Base-by-base conservation (phyloP, 805 yeast species). In the Barnettozyma populi region DNA sequence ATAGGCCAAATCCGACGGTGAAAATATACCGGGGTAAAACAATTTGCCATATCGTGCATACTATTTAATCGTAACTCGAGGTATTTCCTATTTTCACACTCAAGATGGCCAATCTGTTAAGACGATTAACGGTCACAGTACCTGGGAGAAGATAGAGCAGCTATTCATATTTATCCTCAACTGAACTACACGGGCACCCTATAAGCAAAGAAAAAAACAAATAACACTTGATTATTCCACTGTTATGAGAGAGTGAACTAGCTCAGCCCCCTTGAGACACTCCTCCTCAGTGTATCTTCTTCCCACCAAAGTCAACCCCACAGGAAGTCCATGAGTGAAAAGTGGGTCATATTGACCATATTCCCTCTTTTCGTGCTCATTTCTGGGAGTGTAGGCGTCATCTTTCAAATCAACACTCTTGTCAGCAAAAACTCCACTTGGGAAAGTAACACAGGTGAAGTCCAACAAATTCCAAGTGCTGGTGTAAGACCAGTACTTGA, bases 401-500 rank as follows among this genome's bases (percentile, higher is more conserved):
- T 70, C 79, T 68, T 76, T 74, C 36, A 65, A 56, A 61, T 83
- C 90, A 36, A 74, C 51, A 8, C 52, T 50, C 29, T 68, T 55
- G 57, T 81, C 81, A 8, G 53, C 60, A 38, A 44, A 46, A 23
- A 55, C 21, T 7, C 54, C 80, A 5, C 87, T 75, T 57, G 85
- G 89, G 66, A 79, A 70, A 1, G 74, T 72, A 51, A 82, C 76
- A 36, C 82, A 78, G 36, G 95, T 90, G 58, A 79, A 72, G 63
- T 86, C 95, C 52, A 84, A 64, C 49, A 85, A 60, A 66, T 86
- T 86, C 78, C 80, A 86, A 52, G 83, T 72, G 2, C 89, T 68
- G 5, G 92, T 84, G 70, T 86, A 86, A 4, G 90, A 85, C 90
- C 94, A 86, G 65, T 84, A 84, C 62, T 76, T 78, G 7, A 84